These are phyloP conservation scores for Lachancea mirantina DNA, from an alignment of 805 yeast genomes.

Conservation along the genomic window DNA sequence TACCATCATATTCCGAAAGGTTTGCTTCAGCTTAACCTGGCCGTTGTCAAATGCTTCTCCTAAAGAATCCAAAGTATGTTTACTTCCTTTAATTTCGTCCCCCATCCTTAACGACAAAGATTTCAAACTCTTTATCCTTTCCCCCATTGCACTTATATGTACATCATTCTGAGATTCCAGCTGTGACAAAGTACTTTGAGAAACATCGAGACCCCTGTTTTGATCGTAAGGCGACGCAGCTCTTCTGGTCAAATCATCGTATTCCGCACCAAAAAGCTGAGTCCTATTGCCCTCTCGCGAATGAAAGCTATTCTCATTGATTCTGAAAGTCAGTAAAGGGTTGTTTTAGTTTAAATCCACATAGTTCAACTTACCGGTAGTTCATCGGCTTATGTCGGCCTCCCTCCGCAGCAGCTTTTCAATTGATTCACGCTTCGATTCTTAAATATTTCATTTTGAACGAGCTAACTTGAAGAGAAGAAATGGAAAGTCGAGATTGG, in stretches of 20 bases:
- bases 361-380: too few species aligned
- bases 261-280: constrained; percentile 24
- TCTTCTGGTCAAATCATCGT: constrained; percentile 3
- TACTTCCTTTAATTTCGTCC: constrained; percentile 52
- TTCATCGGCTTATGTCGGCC: too few species aligned
- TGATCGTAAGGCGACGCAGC: constrained; percentile 38
- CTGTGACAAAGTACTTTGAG: constrained; percentile 49
- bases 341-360: too few species aligned
- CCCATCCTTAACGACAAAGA: constrained; percentile 53
- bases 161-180: constrained; percentile 63
- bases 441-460: too few species aligned
- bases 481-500: too few species aligned
- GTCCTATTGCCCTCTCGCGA: constrained; percentile 28
- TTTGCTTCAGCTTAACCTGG: constrained; percentile 41
- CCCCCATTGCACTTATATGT: constrained; percentile 46
- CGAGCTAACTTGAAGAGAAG: too few species aligned
- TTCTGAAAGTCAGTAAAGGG: too few species aligned
- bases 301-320: constrained; percentile 15
- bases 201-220: constrained; percentile 34
- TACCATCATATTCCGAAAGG: constrained; percentile 49
- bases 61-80: constrained; percentile 37
- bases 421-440: too few species aligned
- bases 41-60: constrained; percentile 42
- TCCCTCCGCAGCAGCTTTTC: too few species aligned
- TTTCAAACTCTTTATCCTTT: constrained; percentile 49